A percentile compares a stretch with the other conserved stretches of the same genome.
Evolutionary conservation across 169 alveolate species (phyloP).

Genomic region (Plasmodium fragile): DNA sequence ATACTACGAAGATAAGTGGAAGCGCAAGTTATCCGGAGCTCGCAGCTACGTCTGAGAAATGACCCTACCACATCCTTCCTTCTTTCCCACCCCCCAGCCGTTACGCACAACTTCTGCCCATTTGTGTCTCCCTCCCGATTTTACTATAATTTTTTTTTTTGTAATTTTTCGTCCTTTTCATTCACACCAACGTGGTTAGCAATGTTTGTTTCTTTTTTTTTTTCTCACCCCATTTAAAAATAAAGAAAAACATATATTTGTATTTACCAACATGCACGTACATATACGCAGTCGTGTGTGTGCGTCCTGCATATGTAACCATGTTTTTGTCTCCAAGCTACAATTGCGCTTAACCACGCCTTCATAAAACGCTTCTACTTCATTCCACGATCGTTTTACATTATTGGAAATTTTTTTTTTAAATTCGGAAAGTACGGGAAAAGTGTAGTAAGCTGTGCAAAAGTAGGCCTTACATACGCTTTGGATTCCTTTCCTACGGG

Average conservation of each 20-base stretch:
- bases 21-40: conserved; percentile 24
- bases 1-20: conserved; percentile 57
- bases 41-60: conserved; percentile 10
- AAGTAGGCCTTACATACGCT: not conserved
- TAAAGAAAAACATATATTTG: not conserved
- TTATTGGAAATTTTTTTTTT: conserved; percentile 16
- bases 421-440: not conserved
- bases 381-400: not conserved
- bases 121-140: not conserved
- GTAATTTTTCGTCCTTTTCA: not conserved
- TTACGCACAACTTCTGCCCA: not conserved
- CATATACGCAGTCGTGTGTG: not conserved
- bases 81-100: not conserved
- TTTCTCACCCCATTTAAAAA: not conserved
- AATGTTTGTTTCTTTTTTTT: conserved; percentile 11
- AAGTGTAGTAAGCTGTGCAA: not conserved
- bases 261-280: not conserved
- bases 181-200: not conserved
- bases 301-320: not conserved
- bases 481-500: not conserved
- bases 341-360: not conserved
- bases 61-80: not conserved
- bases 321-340: not conserved
- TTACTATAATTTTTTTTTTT: not conserved
- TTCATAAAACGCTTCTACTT: not conserved